These are phyloP conservation scores for Phtheirospermum japonicum DNA, from an alignment of 257 asterid species.

Conservation along the genomic window DNA sequence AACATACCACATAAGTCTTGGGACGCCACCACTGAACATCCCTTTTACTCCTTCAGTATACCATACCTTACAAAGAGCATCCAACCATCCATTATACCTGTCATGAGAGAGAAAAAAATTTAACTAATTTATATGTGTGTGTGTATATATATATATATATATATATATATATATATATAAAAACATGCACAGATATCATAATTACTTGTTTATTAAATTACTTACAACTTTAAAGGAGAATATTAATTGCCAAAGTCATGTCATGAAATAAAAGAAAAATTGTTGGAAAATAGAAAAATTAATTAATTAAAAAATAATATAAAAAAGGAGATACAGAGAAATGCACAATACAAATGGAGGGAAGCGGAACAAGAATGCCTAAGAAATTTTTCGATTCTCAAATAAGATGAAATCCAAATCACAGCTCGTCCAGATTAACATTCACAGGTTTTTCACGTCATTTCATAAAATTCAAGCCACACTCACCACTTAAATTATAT, in stretches of 20 bases:
- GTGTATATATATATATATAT: neutral
- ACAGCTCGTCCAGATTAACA: constrained; percentile 12
- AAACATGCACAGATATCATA: neutral
- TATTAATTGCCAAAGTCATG: neutral
- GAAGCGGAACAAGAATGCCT: neutral
- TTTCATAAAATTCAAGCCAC: neutral
- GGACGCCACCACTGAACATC: constrained; percentile 70
- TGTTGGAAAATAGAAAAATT: too few species aligned
- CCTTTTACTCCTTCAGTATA: constrained; percentile 61
- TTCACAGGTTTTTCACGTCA: neutral
- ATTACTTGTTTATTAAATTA: neutral
- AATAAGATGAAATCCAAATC: neutral
- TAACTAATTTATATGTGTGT: too few species aligned
- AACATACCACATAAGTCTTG: constrained; percentile 72
- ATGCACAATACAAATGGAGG: neutral
- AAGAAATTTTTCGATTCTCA: neutral
- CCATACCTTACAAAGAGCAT: constrained; percentile 66
- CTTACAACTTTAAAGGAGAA: neutral
- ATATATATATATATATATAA: neutral
- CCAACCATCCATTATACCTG: constrained; percentile 80
- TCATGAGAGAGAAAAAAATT: neutral
- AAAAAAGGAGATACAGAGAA: neutral
- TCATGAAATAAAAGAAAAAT: neutral
- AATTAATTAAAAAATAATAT: too few species aligned
- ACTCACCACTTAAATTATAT: neutral